Base-by-base conservation (phyloP, 179 eudicot species). In the Gypsophila paniculata region DNA sequence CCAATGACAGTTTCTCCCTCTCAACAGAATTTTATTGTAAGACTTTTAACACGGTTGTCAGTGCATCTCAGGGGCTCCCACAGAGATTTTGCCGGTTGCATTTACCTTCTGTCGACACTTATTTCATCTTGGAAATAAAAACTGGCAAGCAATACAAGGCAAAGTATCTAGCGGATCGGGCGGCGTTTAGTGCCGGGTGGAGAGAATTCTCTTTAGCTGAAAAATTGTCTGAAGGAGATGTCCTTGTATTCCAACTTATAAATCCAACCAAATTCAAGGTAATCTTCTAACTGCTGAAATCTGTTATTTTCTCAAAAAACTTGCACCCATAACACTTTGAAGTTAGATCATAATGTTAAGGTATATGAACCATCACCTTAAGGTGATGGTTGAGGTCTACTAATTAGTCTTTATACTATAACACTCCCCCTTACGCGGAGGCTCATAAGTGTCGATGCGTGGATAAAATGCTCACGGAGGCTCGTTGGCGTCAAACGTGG, bases 141-240 rank as follows among this genome's bases (percentile, higher is more conserved):
- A 74, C 63, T 73, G 91, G 85, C 38, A 78, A 80, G 72, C 62
- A 76, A 51, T 77, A 77, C 77, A 75, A 70, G 18, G 18, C 75
- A 58, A 81, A 76, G 59, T 87, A 79, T 75, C 68, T 82, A 66
- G 78, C 82, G 4, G 61, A 76, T 34, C 86, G 78, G 80, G 62
- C 80, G 14, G 87, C 85, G 69, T 76, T 86, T 48, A 83, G 88
- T 72, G 90, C 78, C 34, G 96, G 91, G 32, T 89, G 95, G 95
- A 89, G 77, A 79, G 82, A 76, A 68, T 87, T 86, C 78, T 82
- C 85, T 62, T 39, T 75, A 62, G 83, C 72, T 13, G 84, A 87
- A 75, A 74, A 82, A 53, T 83, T 89, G 76, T 71, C 81, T 19
- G 85, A 78, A 72, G 88, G 87, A 65, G 96, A 89, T 76, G 89